Base-by-base conservation (phyloP, 345 rosid species). In the Diplotaxis tenuifolia region DNA sequence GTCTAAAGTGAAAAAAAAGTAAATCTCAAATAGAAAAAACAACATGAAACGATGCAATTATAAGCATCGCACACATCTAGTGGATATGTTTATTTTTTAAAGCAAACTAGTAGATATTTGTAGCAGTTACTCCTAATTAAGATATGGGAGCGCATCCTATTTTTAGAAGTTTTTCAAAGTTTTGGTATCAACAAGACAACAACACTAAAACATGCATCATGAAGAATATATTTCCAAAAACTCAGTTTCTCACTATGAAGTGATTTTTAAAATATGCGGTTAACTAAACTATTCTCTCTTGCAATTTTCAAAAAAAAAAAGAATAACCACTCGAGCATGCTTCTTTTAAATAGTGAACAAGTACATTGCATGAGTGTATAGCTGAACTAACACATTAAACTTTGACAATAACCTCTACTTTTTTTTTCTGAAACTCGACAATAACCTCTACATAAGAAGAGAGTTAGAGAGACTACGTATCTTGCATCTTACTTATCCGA, bases 371-470 rank as follows among this genome's bases (percentile, higher is more conserved):
- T 68, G 50, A 28, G 74, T 58, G 25, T 21, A 40, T 14, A 54
- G 14, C 25, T 40, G 34, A 53, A 25, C 52, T n/a, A 19, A 68
- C 38, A 61, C 64, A 75, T 28, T 27, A 59, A 74, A 67, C 65
- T 49, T 67, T 66, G 71, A 57, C 72, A 66, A 27, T 45, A n/a
- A n/a, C n/a, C n/a, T n/a, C n/a, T n/a, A n/a, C n/a, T n/a, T n/a
- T n/a, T n/a, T n/a, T n/a, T n/a, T n/a, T n/a, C n/a, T 28, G 36
- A 59, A 74, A 67, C 65, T 49, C 72, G 71, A 57, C 72, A 66
- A 27, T 45, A n/a, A n/a, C n/a, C n/a, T n/a, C 12, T 45, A 5
- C 34, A 56, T 15, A 58, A 58, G 78, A 60, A 36, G 68, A 67
- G 31, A 23, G 63, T 72, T 60, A 36, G n/a, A n/a, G n/a, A n/a